phyloP scores from a whole-genome alignment of 2,329 filamentous ascomycete species.

The Aspergillus japonicus region DNA sequence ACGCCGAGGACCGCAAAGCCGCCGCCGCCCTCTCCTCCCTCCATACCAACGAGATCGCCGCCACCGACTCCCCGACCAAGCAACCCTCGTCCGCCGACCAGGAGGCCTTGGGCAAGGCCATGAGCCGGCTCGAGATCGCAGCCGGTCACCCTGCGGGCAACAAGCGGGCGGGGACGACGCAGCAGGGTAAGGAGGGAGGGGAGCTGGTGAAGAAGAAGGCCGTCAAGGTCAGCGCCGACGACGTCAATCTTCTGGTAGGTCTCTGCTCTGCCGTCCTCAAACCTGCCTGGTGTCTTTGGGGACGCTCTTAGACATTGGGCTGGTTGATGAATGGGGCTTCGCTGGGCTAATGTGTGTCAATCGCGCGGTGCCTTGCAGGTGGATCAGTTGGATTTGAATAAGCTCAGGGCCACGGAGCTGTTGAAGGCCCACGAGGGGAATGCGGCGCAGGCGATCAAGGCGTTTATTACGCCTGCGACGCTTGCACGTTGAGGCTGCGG shows the following conservation, averaged over 20 bases:
- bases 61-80: constrained; percentile 32
- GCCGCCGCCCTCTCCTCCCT: constrained; percentile 51
- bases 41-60: constrained; percentile 41
- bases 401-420: constrained; percentile 48
- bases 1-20: constrained; percentile 52
- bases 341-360: not conserved
- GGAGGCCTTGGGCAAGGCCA: constrained; percentile 51
- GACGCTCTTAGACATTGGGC: not conserved
- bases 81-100: constrained; percentile 42
- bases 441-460: constrained; percentile 41
- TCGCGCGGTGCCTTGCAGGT: constrained; percentile 28
- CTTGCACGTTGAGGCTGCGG: constrained; percentile 6
- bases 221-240: constrained; percentile 47
- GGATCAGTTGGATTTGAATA: constrained; percentile 48
- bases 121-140: constrained; percentile 49
- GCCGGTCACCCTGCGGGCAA: constrained; percentile 27
- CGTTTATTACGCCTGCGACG: constrained; percentile 36
- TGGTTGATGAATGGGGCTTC: not conserved
- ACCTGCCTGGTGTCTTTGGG: too few species aligned
- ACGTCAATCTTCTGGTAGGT: constrained; percentile 47
- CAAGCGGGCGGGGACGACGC: constrained; percentile 23
- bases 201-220: constrained; percentile 40
- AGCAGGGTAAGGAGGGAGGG: constrained; percentile 27
- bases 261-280: not conserved
- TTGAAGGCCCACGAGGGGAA: constrained; percentile 49